phyloP scores from a whole-genome alignment of 2,329 filamentous ascomycete species.

The Colletotrichum camelliae region DNA sequence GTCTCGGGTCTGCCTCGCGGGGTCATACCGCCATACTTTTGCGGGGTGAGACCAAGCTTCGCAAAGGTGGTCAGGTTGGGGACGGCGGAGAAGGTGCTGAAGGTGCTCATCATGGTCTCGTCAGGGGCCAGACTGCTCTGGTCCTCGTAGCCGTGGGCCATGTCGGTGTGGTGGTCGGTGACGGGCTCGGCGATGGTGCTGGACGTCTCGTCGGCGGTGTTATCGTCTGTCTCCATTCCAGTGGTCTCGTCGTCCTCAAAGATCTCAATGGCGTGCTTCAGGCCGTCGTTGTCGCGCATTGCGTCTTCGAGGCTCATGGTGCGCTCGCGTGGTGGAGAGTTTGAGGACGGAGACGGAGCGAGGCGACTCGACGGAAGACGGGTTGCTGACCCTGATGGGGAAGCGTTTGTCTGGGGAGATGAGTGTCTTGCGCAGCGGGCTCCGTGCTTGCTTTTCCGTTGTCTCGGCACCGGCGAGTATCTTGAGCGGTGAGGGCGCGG shows the following conservation, averaged over 20 bases:
- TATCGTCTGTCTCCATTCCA: slow-evolving; percentile 27
- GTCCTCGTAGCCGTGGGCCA: slow-evolving; percentile 35
- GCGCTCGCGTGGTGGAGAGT: slow-evolving; percentile 31
- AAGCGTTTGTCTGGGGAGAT: slow-evolving; percentile 55
- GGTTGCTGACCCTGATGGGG: slow-evolving; percentile 60
- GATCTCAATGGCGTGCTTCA: slow-evolving; percentile 66
- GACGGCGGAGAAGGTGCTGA: slow-evolving; percentile 89
- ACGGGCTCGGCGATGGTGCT: slow-evolving; percentile 25
- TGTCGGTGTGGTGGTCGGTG: slow-evolving; percentile 10
- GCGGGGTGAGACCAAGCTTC: slow-evolving; percentile 70
- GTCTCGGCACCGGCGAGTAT: slow-evolving; percentile 47
- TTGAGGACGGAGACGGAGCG: slow-evolving; percentile 16
- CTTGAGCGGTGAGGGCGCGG: slow-evolving; percentile 62
- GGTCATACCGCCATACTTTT: slow-evolving; percentile 51
- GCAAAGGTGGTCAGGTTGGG: slow-evolving; percentile 87
- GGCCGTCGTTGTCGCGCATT: slow-evolving; percentile 58
- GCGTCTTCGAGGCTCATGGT: slow-evolving; percentile 58
- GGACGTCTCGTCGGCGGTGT: slow-evolving; percentile 17
- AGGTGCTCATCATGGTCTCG: slow-evolving; percentile 79
- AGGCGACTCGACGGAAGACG: slow-evolving; percentile 24
- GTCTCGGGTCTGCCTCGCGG: slow-evolving; percentile 41
- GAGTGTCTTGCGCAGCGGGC: slow-evolving; percentile 44
- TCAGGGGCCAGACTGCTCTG: slow-evolving; percentile 58
- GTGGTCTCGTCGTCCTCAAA: slow-evolving; percentile 58
- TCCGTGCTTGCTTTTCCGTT: slow-evolving; percentile 35